Evolutionary conservation across 345 rosid genomes (phyloP), one percentile per base, ranked within the genome.

Genomic region (Salix exigua): DNA sequence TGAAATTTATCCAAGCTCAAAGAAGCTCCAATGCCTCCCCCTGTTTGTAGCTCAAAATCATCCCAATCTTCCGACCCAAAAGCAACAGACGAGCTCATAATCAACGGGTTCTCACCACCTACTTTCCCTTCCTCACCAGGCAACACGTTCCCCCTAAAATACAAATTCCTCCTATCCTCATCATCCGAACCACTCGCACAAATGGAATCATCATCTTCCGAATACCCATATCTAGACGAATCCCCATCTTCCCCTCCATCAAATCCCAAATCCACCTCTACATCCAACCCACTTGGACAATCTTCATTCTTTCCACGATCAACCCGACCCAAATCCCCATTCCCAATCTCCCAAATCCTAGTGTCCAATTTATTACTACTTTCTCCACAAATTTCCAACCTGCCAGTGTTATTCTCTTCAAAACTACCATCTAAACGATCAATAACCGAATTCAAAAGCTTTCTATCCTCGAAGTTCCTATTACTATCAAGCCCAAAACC

Each of bases 1-100:
- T 80, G 82, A 66, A 86, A 63, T 30, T 69, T 72, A 55, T 77
- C 75, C 61, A 86, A 81, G 60, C 73, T 73, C 73, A 88, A 70
- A 9, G 86, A 81, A 81, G 83, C 79, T 68, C 76, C 81, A 80
- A 46, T 66, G 72, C 67, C 73, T 65, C 80, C 85, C 17, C 84
- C 86, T 1, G 87, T 85, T 87, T 91, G 89, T 83, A 73, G 90
- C 85, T 89, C 94, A 84, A 89, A 96, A 78, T 89, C 97, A 84
- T 91, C 91, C 96, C 97, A 93, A 79, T 96, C 99, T 73, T 84
- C 86, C 14, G 86, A 85, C 83, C 98, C 99, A 84, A 88, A 96
- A n/a, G 97, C 98, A 66, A 90, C 90, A 25, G 93, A 86, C 0
- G 98, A 89, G 81, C 83, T 87, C 60, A 96, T 86, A 72, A 83